Conservation (phyloP, 495 filamentous ascomycete genomes). For the Aspergillus incahuasiensis region DNA sequence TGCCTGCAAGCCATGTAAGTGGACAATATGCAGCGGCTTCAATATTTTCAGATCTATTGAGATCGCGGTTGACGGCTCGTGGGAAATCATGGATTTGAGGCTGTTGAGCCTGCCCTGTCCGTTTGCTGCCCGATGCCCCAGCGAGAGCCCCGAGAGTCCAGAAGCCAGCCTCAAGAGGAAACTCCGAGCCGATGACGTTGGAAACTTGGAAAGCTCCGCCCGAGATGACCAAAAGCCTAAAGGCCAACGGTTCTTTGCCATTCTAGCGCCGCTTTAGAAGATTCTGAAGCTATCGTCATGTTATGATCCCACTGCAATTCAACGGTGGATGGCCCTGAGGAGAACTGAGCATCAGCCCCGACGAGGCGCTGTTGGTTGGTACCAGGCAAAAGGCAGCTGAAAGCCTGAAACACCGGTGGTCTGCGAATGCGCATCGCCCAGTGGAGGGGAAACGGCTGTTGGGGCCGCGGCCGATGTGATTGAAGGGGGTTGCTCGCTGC, state of each 20-base stretch:
- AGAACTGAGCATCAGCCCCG: background rate
- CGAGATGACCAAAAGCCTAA: background rate
- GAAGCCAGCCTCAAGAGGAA: background rate
- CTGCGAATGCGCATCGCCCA: background rate
- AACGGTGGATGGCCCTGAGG: too few relatives aligned
- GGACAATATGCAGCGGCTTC: background rate
- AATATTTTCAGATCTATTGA: background rate
- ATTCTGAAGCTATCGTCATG: slow-evolving; percentile 1
- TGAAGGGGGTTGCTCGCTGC: background rate
- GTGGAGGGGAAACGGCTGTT: background rate
- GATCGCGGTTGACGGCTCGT: background rate
- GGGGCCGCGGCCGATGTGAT: background rate
- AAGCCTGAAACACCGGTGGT: slow-evolving; percentile 3
- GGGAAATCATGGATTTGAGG: background rate
- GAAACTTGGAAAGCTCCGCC: background rate
- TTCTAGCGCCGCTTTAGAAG: slow-evolving; percentile 6
- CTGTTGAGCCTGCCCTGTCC: background rate
- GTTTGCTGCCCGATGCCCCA: background rate
- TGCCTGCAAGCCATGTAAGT: background rate
- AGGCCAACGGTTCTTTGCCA: background rate
- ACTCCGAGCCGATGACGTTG: background rate
- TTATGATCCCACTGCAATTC: background rate
- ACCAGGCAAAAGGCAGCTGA: background rate
- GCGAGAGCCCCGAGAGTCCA: background rate
- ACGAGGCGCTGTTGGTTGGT: slow-evolving; percentile 3